Evolutionary conservation across 192 early-diverging fungal genomes (phyloP), one percentile per base, ranked within the genome.

Genomic region (Linderina pennispora): DNA sequence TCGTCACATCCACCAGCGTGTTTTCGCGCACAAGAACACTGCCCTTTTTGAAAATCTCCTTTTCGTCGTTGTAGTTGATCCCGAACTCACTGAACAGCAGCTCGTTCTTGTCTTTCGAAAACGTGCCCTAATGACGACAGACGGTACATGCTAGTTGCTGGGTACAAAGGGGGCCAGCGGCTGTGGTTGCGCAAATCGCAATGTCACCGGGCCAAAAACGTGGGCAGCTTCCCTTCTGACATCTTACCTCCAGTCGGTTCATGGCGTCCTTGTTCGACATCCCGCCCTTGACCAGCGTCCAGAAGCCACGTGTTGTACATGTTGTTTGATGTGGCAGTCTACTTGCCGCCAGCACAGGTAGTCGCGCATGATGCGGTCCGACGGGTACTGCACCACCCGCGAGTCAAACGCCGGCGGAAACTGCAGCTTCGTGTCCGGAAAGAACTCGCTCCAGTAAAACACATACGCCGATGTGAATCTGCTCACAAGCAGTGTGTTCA

Each of bases 281-380:
- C 14, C 48, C 51, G 39, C 88, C 89, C 36, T 75, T 69, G 20
- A 97, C 93, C 25, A 98, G 61, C 8, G 79, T 67, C 93, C 94
- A 97, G 59, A 95, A 97, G 7, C n/a, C 83, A 79, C 3, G 96
- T 98, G 65, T 98, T 98, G 74, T 96, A 98, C 48, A 93, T 57
- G 55, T 93, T 93, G 69, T 93, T n/a, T 93, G 65, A 93, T 91
- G 55, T 91, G 91, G 50, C 90, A 94, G 55, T 97, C 93, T 13
- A 83, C 94, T 56, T 97, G 94, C 21, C 96, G 70, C 96, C 96
- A 98, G 36, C 75, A 64, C 44, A 98, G 73, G 63, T 98, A 98
- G 69, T 98, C 96, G 53, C 86, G 79, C 48, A 98, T 43, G 37
- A 87, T 88, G 35, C 82, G 51, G 26, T 83, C 77, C 2, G 78